phyloP scores from a whole-genome alignment of 2,329 filamentous ascomycete genomes.

The Albifimbria verrucaria region DNA sequence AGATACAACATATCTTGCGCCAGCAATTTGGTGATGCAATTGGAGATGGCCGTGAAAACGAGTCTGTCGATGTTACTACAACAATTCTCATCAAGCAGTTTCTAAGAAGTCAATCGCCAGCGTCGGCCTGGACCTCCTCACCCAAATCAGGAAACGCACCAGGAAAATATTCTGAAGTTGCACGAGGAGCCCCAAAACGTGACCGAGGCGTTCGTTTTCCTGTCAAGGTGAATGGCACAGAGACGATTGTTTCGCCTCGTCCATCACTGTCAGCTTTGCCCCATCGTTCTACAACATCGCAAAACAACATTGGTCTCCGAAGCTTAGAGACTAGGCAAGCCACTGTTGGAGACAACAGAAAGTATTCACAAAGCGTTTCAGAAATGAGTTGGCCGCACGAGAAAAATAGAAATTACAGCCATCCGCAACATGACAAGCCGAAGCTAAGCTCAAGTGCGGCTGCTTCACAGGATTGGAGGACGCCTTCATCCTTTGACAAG shows the following conservation, averaged over 20 bases:
- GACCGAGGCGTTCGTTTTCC: not conserved
- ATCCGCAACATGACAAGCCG: not conserved
- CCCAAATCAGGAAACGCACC: not conserved
- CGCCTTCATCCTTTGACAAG: not conserved
- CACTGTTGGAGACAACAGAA: not conserved
- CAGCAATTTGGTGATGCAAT: not conserved
- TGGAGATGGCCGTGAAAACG: not conserved
- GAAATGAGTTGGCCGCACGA: not conserved
- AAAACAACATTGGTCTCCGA: not conserved
- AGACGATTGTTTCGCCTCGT: not conserved
- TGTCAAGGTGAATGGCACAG: not conserved
- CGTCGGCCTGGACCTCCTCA: not conserved
- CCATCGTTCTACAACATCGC: not conserved
- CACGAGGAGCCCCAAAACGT: not conserved
- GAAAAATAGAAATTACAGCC: not conserved
- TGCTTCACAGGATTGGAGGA: not conserved
- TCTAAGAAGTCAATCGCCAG: not conserved
- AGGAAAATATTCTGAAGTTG: not conserved
- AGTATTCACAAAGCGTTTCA: not conserved
- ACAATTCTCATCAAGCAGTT: not conserved
- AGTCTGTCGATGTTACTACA: not conserved
- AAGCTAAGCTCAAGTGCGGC: not conserved
- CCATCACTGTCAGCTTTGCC: not conserved
- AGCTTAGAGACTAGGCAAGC: not conserved
- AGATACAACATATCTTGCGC: not conserved